phyloP scores from a whole-genome alignment of 495 filamentous ascomycete genomes.

The Cercophora scortea region DNA sequence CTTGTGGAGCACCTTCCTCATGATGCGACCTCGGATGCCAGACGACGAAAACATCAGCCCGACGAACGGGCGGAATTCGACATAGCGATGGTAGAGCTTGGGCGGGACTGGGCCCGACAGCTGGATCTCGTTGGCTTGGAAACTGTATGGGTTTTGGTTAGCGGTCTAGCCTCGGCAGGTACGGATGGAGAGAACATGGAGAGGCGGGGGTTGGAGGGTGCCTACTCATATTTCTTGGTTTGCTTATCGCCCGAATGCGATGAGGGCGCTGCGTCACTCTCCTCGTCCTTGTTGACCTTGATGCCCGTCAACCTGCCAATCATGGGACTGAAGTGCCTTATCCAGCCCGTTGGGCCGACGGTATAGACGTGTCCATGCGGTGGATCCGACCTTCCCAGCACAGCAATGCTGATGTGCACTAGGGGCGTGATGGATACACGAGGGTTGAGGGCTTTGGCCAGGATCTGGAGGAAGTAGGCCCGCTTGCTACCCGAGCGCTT shows the following conservation, averaged over 20 bases:
- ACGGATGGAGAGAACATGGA: background rate
- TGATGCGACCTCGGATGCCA: conserved; percentile 66
- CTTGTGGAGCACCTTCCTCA: conserved; percentile 80
- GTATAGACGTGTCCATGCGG: conserved; percentile 77
- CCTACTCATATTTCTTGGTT: conserved; percentile 68
- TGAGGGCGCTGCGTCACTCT: conserved; percentile 26
- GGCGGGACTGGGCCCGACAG: conserved; percentile 73
- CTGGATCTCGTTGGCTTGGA: conserved; percentile 91
- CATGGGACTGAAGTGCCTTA: conserved; percentile 80
- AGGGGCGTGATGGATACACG: conserved; percentile 45
- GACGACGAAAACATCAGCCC: conserved; percentile 76
- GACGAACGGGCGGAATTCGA: conserved; percentile 87
- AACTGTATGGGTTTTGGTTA: conserved; percentile 41
- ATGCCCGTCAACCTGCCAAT: conserved; percentile 75
- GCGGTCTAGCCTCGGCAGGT: background rate
- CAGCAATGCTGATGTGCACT: conserved; percentile 61
- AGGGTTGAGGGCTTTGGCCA: conserved; percentile 45
- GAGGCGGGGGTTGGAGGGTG: too few species aligned
- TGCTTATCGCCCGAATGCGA: conserved; percentile 27
- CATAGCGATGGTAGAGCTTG: conserved; percentile 78
- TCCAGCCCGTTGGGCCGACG: conserved; percentile 65
- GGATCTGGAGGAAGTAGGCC: conserved; percentile 64
- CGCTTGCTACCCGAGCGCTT: conserved; percentile 80
- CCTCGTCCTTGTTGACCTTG: conserved; percentile 49
- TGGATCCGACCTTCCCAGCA: conserved; percentile 65